These are phyloP conservation scores for Cryptococcus depauperatus DNA, from an alignment of 1,284 basidiomycete species.

Conservation along the genomic window DNA sequence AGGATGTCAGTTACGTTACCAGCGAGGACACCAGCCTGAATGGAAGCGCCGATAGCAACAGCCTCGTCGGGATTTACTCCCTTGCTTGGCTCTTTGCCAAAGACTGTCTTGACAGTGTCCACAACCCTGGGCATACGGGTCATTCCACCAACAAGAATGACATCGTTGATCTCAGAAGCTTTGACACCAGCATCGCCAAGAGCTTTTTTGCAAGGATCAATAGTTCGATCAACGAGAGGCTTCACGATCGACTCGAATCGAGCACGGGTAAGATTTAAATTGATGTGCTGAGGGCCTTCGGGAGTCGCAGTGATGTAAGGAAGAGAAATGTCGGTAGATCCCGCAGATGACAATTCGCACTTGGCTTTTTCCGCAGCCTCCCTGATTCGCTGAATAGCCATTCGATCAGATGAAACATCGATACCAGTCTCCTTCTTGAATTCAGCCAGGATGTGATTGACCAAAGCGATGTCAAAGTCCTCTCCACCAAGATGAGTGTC, in stretches of 20 bases:
- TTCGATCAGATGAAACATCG: constrained; percentile 75
- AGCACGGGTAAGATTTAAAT: constrained; percentile 75
- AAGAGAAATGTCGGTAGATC: constrained; percentile 90
- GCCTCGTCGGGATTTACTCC: constrained; percentile 97
- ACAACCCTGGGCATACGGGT: constrained; percentile 92
- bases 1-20: constrained; percentile 96
- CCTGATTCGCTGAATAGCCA: constrained; percentile 98
- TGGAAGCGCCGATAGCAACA: constrained; percentile 84
- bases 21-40: constrained; percentile 90
- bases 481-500: constrained; percentile 98
- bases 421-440: constrained; percentile 91
- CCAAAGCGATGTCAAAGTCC: constrained; percentile 89
- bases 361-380: constrained; percentile 99
- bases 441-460: constrained; percentile 77
- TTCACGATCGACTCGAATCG: constrained; percentile 83
- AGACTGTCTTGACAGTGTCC: constrained; percentile 85
- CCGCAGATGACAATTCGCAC: constrained; percentile 89
- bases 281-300: constrained; percentile 93
- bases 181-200: constrained; percentile 85
- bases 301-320: constrained; percentile 97
- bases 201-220: constrained; percentile 98
- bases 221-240: constrained; percentile 75
- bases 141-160: constrained; percentile 98
- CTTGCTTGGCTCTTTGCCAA: constrained; percentile 92
- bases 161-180: constrained; percentile 84